Conservation (phyloP, 78 protist genomes). For the Dictyostelium firmibasis region DNA sequence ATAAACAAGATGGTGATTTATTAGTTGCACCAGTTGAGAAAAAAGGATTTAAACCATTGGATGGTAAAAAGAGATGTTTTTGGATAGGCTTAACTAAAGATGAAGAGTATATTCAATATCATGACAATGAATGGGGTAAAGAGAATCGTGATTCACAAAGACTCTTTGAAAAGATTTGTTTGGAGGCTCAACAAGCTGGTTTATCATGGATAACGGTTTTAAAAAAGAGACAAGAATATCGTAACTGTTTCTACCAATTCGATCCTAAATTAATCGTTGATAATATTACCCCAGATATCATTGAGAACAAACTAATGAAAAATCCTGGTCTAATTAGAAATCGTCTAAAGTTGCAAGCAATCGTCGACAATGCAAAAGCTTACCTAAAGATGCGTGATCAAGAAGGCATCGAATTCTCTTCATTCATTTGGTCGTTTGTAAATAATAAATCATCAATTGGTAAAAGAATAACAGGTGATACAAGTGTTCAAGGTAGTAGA, state of each 20-base stretch:
- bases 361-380: constrained; percentile 38
- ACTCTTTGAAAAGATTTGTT: constrained; percentile 50
- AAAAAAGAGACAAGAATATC: background rate
- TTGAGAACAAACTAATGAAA: background rate
- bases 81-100: constrained; percentile 11
- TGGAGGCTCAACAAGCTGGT: constrained; percentile 39
- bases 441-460: background rate
- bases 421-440: constrained; percentile 35
- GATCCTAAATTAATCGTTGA: background rate
- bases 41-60: background rate
- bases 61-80: background rate
- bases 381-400: background rate
- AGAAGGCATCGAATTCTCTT: background rate
- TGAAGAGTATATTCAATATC: constrained; percentile 22
- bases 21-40: background rate
- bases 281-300: background rate
- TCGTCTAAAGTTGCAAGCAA: constrained; percentile 36
- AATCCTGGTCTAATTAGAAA: constrained; percentile 16
- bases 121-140: constrained; percentile 58
- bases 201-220: constrained; percentile 57
- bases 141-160: background rate
- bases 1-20: background rate
- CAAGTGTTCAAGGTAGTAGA: background rate
- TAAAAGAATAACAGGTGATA: background rate
- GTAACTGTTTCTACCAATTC: constrained; percentile 19